phyloP scores from a whole-genome alignment of 495 filamentous ascomycete species.

The Penicillium canariense region DNA sequence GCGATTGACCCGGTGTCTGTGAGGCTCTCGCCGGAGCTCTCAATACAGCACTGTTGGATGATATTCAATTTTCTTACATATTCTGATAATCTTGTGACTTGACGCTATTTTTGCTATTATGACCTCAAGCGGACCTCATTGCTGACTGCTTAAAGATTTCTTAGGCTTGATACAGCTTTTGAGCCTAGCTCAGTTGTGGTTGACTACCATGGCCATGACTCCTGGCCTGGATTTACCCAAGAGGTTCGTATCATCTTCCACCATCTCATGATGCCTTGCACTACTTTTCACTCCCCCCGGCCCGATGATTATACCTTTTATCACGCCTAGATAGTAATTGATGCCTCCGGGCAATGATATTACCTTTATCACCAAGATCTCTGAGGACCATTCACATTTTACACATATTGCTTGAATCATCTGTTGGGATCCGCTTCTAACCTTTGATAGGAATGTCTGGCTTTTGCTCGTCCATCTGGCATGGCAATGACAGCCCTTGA shows the following conservation, averaged over 20 bases:
- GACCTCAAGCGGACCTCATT: conserved; percentile 8
- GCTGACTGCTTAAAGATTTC: conserved; percentile 33
- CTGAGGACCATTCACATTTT: conserved; percentile 55
- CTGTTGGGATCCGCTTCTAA: conserved; percentile 30
- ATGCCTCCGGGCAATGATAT: conserved; percentile 66
- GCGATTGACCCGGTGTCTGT: conserved; percentile 84
- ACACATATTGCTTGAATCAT: conserved; percentile 18
- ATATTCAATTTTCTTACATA: conserved; percentile 98
- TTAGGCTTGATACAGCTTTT: conserved; percentile 1
- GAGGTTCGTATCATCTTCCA: conserved; percentile 1
- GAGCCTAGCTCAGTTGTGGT: background rate
- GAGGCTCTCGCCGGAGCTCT: conserved; percentile 82
- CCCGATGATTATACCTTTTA: conserved; percentile 73
- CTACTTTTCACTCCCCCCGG: conserved; percentile 14
- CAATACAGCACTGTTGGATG: conserved; percentile 69
- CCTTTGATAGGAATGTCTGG: conserved; percentile 13
- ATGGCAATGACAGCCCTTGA: background rate
- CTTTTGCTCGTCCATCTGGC: background rate
- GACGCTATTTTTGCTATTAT: conserved; percentile 13
- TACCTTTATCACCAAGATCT: conserved; percentile 78
- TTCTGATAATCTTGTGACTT: conserved; percentile 61
- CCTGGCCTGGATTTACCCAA: background rate
- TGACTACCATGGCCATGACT: conserved; percentile 1
- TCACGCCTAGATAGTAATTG: conserved; percentile 83
- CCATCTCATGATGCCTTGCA: background rate